Evolutionary conservation across 106 monocot genomes (phyloP).

Genomic region (Agapanthus africanus): DNA sequence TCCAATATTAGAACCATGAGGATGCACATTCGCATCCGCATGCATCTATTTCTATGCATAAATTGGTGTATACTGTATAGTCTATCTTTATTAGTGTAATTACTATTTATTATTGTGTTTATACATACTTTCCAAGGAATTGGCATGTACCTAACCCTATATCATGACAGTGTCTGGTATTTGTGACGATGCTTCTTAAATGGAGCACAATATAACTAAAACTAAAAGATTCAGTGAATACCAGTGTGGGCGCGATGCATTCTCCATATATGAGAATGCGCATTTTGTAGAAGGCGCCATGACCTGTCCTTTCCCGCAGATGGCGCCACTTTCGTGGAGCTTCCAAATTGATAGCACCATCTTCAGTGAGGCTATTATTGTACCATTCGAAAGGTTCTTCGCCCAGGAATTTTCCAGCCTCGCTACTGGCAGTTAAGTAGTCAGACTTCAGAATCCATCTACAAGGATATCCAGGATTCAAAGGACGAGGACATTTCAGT

Average conservation of each 20-base stretch:
- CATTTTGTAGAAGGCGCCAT: slow-evolving; percentile 81
- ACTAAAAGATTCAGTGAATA: too few species aligned
- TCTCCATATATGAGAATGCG: slow-evolving; percentile 80
- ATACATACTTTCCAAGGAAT: too few species aligned
- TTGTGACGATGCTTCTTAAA: too few species aligned
- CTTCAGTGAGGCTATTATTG: slow-evolving; percentile 51
- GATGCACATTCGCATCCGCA: too few species aligned
- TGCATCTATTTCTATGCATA: too few species aligned
- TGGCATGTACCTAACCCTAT: too few species aligned
- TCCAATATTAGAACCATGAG: too few species aligned
- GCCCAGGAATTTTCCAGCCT: slow-evolving; percentile 61
- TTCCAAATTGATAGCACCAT: slow-evolving; percentile 72
- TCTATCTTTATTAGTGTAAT: too few species aligned
- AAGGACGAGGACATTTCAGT: background rate
- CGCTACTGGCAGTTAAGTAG: slow-evolving; percentile 68
- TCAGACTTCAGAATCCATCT: slow-evolving; percentile 95
- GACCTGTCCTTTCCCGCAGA: slow-evolving; percentile 65
- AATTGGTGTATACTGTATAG: too few species aligned
- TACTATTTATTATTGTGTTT: too few species aligned
- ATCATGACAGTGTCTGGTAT: too few species aligned
- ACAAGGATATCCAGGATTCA: background rate
- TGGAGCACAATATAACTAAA: too few species aligned
- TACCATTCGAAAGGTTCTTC: slow-evolving; percentile 94
- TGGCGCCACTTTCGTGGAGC: slow-evolving; percentile 88
- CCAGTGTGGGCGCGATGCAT: slow-evolving; percentile 80